A percentile compares a stretch with the other conserved stretches of the same genome.
phyloP scores from a whole-genome alignment of 192 early-diverging fungal species.

The Chytriomyces sp. region DNA sequence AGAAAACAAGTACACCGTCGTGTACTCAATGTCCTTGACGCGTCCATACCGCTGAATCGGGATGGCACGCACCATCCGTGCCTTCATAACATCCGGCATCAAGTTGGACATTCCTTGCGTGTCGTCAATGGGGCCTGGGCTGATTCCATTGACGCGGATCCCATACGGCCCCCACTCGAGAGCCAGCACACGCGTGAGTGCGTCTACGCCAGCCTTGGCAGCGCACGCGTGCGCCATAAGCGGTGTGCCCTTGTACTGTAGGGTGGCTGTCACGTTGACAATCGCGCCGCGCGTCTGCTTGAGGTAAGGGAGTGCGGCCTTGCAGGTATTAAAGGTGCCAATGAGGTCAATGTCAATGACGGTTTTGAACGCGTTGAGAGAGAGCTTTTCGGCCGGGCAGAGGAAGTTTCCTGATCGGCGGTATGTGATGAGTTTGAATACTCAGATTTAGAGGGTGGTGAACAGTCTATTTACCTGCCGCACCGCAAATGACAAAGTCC shows the following conservation, averaged over 20 bases:
- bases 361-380: conserved; percentile 70
- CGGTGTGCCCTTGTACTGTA: conserved; percentile 60
- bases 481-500: conserved; percentile 54
- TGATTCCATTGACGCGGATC: conserved; percentile 70
- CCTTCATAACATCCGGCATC: conserved; percentile 1
- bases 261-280: conserved; percentile 72
- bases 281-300: conserved; percentile 67
- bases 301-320: conserved; percentile 67
- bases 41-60: conserved; percentile 49
- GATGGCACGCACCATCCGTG: not conserved
- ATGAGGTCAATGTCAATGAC: conserved; percentile 60
- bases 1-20: conserved; percentile 67
- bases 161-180: conserved; percentile 72
- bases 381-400: conserved; percentile 62
- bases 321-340: conserved; percentile 78
- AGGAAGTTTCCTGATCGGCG: conserved; percentile 79
- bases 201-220: conserved; percentile 64
- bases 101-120: conserved; percentile 45
- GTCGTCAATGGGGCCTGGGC: conserved; percentile 63
- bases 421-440: conserved; percentile 34
- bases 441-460: not conserved
- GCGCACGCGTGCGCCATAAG: conserved; percentile 47
- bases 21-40: conserved; percentile 70
- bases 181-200: conserved; percentile 44
- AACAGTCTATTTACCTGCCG: not conserved